Evolutionary conservation across 2,329 filamentous ascomycete species (phyloP).

Genomic region (Neonectria neomacrospora): DNA sequence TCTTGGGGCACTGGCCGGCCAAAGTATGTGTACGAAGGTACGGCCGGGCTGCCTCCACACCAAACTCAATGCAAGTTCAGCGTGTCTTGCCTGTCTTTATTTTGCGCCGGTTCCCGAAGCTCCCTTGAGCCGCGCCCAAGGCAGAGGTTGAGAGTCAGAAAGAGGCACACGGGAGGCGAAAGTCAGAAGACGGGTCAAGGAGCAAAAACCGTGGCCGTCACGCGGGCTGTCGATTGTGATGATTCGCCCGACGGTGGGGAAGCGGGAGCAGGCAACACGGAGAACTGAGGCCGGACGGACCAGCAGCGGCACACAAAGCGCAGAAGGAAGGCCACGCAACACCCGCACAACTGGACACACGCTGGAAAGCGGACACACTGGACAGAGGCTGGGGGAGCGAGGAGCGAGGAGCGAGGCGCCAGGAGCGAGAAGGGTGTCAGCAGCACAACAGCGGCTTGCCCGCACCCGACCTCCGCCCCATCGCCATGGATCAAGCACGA

Average conservation of each 20-base stretch:
- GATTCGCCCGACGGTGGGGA: slow-evolving; percentile 42
- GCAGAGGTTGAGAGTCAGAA: slow-evolving; percentile 21
- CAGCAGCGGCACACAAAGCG: slow-evolving; percentile 16
- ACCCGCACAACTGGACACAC: slow-evolving; percentile 24
- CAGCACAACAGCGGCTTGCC: slow-evolving; percentile 33
- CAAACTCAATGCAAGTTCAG: slow-evolving; percentile 39
- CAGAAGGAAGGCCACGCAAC: slow-evolving; percentile 37
- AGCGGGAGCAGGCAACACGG: slow-evolving; percentile 27
- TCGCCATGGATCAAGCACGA: slow-evolving; percentile 28
- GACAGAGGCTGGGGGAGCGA: slow-evolving; percentile 10
- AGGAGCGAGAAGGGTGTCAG: slow-evolving; percentile 39
- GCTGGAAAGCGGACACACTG: not conserved
- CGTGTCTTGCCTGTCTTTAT: slow-evolving; percentile 21
- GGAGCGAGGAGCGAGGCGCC: slow-evolving; percentile 1
- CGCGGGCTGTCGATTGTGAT: slow-evolving; percentile 41
- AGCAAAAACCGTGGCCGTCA: slow-evolving; percentile 40
- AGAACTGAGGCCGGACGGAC: slow-evolving; percentile 26
- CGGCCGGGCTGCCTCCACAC: slow-evolving; percentile 13
- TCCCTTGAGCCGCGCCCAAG: slow-evolving; percentile 29
- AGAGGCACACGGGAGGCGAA: slow-evolving; percentile 32
- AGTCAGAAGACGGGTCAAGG: slow-evolving; percentile 30
- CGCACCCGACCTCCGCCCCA: slow-evolving; percentile 26
- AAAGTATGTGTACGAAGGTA: slow-evolving; percentile 24
- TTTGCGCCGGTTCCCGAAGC: slow-evolving; percentile 32
- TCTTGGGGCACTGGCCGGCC: slow-evolving; percentile 23